These are phyloP conservation scores for Cryptococcus hybrid DNA, from an alignment of 1,284 basidiomycete genomes.

Conservation along the genomic window DNA sequence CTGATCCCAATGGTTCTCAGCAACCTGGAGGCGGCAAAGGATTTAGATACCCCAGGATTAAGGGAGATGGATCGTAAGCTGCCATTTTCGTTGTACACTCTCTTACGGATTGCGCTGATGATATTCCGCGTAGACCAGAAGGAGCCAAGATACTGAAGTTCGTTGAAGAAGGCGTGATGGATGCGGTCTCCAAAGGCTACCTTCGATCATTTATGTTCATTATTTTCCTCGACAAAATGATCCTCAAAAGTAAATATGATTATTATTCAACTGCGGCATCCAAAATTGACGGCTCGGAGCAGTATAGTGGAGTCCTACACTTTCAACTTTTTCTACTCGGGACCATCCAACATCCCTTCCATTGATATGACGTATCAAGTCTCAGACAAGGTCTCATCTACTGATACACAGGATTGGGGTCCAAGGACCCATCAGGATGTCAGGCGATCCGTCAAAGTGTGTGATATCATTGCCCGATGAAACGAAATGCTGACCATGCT, in stretches of 20 bases:
- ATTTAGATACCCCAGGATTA: background rate
- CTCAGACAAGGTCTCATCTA: background rate
- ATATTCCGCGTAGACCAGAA: background rate
- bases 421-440: conserved; percentile 7
- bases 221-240: conserved; percentile 19
- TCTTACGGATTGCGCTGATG: background rate
- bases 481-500: background rate
- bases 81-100: background rate
- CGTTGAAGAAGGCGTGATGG: conserved; percentile 14
- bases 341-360: background rate
- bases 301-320: conserved; percentile 32
- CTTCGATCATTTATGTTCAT: conserved; percentile 20
- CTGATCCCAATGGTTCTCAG: conserved; percentile 1
- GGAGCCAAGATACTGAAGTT: background rate
- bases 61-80: background rate
- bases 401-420: no score
- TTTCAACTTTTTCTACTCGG: conserved; percentile 26
- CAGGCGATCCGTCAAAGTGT: conserved; percentile 7
- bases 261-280: background rate
- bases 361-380: background rate
- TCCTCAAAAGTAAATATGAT: conserved; percentile 13
- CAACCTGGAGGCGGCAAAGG: background rate
- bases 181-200: conserved; percentile 17
- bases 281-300: background rate
- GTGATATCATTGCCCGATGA: background rate